Evolutionary conservation across 2,329 filamentous ascomycete species (phyloP).

Genomic region (Colletotrichum tanaceti): DNA sequence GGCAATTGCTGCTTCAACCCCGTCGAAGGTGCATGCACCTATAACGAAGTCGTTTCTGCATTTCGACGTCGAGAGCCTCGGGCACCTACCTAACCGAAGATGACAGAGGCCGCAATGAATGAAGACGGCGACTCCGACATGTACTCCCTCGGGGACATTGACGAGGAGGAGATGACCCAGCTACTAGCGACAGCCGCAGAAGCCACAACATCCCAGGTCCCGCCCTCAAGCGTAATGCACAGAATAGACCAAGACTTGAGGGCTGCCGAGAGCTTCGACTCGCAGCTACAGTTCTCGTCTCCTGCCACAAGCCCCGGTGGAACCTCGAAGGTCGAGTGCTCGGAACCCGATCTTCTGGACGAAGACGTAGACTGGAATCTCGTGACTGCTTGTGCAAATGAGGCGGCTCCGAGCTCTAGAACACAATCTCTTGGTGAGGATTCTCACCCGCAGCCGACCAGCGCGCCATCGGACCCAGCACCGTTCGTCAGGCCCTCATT

Average conservation of each 20-base stretch:
- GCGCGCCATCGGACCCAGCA: conserved; percentile 40
- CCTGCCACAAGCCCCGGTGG: background rate
- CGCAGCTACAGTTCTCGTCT: background rate
- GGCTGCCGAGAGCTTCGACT: background rate
- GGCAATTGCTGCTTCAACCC: too few species aligned
- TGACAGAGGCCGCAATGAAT: background rate
- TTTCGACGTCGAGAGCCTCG: background rate
- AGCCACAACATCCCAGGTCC: background rate
- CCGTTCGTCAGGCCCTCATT: conserved; percentile 65
- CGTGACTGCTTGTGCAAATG: conserved; percentile 41
- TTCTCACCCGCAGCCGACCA: conserved; percentile 39
- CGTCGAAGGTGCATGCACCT: background rate
- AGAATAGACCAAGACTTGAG: background rate
- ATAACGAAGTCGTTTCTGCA: background rate
- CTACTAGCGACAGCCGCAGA: background rate
- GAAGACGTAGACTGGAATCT: conserved; percentile 57
- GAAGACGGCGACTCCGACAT: conserved; percentile 2
- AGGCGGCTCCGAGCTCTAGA: background rate
- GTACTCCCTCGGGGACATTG: conserved; percentile 13
- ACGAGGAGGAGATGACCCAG: conserved; percentile 23
- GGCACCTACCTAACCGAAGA: background rate
- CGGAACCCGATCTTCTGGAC: conserved; percentile 47
- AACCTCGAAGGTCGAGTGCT: background rate
- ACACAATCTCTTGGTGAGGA: conserved; percentile 6
- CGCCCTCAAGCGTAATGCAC: background rate